Base-by-base conservation (phyloP, 257 asterid genomes). In the Vinca minor region DNA sequence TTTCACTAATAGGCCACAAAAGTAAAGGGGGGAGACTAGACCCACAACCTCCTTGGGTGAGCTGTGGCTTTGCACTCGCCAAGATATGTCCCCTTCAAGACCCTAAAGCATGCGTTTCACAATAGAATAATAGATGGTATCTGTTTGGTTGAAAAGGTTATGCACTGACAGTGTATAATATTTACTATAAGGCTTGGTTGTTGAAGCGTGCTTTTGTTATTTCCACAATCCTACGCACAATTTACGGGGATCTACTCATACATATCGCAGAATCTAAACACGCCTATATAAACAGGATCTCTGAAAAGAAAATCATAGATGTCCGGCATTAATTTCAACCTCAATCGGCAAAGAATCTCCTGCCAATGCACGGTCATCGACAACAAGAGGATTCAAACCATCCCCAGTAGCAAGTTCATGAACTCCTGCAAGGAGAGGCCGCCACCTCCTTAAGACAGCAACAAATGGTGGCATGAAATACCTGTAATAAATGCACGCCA, bases 391-490 rank as follows among this genome's bases (percentile, higher is more conserved):
- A 78, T 92, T 92, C 77, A 80, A 67, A 66, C 96, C 98, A 85
- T 87, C 97, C 72, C 87, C 85, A 60, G 97, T 84, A 25, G 96
- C 83, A 66, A 92, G 89, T 77, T 89, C 97, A 73, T 92, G 94
- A 76, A 89, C 87, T 63, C 98, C 96, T 32, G 97, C 91, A 91
- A 92, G 81, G 67, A 92, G 96, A 70, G 98, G 98, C 35, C 98
- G 85, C 98, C 98, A 92, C 78, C 95, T 84, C 80, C 96, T 87
- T 73, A 92, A 81, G 69, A 90, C 72, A 58, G 98, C 96, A 81
- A 92, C 93, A 79, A 89, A 92, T 58, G 96, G 97, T 68, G 98
- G 98, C 91, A 83, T 87, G 92, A 86, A 89, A 92, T 63, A 89
- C 86, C 98, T 92, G 80, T 80, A 82, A 55, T 55, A 74, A 60